Percentiles rank a stretch among this genome's conserved stretches.
phyloP scores from a whole-genome alignment of 192 early-diverging fungal species.

The Geranomyces michiganensis region DNA sequence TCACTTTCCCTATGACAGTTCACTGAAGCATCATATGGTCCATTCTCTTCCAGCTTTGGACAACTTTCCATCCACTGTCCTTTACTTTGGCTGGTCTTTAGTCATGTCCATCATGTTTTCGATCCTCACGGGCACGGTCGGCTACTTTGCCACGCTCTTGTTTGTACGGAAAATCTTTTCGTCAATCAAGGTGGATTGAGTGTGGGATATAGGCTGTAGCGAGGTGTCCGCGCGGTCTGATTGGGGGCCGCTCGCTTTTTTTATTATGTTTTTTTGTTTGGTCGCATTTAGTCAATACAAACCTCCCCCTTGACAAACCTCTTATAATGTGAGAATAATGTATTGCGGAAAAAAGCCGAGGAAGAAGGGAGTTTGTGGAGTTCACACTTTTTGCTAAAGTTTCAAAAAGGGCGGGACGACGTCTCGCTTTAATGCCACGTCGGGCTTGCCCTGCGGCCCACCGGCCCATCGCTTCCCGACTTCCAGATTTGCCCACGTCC shows the following conservation, averaged over 20 bases:
- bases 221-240: too few species aligned
- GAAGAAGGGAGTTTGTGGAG: too few species aligned
- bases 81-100: slow-evolving; percentile 42
- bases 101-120: slow-evolving; percentile 70
- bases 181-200: slow-evolving; percentile 66
- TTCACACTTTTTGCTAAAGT: background rate
- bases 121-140: slow-evolving; percentile 73
- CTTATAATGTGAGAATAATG: too few species aligned
- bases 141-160: slow-evolving; percentile 71
- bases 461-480: slow-evolving; percentile 18
- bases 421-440: background rate
- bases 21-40: slow-evolving; percentile 4
- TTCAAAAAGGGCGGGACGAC: background rate
- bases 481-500: slow-evolving; percentile 59
- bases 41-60: background rate
- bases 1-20: slow-evolving; percentile 62
- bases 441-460: background rate
- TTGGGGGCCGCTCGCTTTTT: too few species aligned
- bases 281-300: too few species aligned
- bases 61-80: background rate
- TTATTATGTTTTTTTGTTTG: too few species aligned
- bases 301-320: too few species aligned
- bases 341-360: too few species aligned
- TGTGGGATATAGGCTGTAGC: too few species aligned
- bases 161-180: slow-evolving; percentile 78